These are phyloP conservation scores for Aureobasidium zeae DNA, from an alignment of 2,329 filamentous ascomycete species.

Conservation along the genomic window DNA sequence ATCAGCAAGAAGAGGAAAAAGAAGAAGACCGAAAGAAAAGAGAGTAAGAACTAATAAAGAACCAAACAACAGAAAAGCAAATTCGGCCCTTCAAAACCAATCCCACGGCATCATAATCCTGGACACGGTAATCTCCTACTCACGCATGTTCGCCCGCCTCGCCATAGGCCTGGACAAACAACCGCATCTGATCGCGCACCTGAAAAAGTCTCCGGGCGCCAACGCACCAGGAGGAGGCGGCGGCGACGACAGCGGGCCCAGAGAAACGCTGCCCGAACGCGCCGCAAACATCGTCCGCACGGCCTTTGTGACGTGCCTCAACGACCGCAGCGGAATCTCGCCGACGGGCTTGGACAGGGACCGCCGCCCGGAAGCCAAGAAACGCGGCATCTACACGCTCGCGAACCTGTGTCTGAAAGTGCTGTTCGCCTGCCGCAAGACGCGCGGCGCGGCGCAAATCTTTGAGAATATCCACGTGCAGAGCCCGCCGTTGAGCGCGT, in stretches of 20 bases:
- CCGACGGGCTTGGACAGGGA: conserved; percentile 39
- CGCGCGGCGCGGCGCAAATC: conserved; percentile 74
- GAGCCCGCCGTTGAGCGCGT: conserved; percentile 70
- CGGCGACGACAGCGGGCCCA: conserved; percentile 54
- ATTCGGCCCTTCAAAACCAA: conserved; percentile 70
- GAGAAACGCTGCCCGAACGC: conserved; percentile 72
- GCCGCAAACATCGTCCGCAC: conserved; percentile 84
- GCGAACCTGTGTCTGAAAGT: conserved; percentile 85
- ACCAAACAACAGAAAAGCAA: conserved; percentile 54
- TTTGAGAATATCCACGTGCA: conserved; percentile 80
- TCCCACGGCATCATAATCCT: conserved; percentile 74
- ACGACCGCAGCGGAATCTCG: conserved; percentile 61
- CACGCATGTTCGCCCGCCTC: conserved; percentile 67
- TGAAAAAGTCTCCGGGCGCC: conserved; percentile 37
- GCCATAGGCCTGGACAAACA: conserved; percentile 76
- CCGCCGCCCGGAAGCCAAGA: conserved; percentile 69
- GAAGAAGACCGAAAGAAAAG: not conserved
- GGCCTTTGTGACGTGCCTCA: conserved; percentile 82
- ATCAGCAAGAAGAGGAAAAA: not conserved
- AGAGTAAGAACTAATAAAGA: not conserved
- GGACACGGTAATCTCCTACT: conserved; percentile 73
- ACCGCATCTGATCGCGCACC: conserved; percentile 63
- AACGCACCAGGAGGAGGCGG: conserved; percentile 21
- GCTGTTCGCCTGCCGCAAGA: conserved; percentile 78
- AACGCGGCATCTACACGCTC: conserved; percentile 80